phyloP scores from a whole-genome alignment of 306 rosid species.

The Citrullus mucosospermus region DNA sequence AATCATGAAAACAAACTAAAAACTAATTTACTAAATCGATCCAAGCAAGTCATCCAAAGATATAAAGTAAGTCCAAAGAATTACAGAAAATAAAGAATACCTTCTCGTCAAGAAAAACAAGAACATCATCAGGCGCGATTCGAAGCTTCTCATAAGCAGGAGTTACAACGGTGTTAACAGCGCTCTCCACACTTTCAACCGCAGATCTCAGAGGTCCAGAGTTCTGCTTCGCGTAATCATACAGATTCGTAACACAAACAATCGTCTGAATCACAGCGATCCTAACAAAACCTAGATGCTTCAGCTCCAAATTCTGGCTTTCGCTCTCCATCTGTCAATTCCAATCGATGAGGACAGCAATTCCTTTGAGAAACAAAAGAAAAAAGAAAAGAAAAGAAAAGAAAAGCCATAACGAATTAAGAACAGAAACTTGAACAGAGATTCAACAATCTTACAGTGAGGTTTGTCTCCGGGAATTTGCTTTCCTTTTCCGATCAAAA shows the following conservation, averaged over 20 bases:
- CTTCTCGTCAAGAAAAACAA: slow-evolving; percentile 51
- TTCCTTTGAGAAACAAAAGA: background rate
- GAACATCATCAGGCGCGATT: slow-evolving; percentile 47
- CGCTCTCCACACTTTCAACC: slow-evolving; percentile 42
- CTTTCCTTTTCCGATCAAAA: background rate
- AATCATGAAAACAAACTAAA: background rate
- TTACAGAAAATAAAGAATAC: slow-evolving; percentile 12
- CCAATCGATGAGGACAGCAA: background rate
- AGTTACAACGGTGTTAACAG: slow-evolving; percentile 37
- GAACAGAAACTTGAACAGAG: background rate
- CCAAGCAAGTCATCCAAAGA: background rate
- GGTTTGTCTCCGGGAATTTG: background rate
- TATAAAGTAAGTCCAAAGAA: background rate
- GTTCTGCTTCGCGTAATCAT: slow-evolving; percentile 56
- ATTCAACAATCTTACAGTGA: background rate
- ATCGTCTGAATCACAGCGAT: slow-evolving; percentile 36
- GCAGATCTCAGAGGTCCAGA: slow-evolving; percentile 58
- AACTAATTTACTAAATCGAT: background rate
- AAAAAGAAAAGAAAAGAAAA: background rate
- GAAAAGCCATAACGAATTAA: background rate
- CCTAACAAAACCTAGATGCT: slow-evolving; percentile 51
- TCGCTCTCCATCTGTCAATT: slow-evolving; percentile 24
- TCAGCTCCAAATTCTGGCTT: slow-evolving; percentile 30
- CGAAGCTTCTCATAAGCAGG: slow-evolving; percentile 50
- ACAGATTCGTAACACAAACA: slow-evolving; percentile 34